phyloP scores from a whole-genome alignment of 1,284 basidiomycete species.

The Heterobasidion parviporum region DNA sequence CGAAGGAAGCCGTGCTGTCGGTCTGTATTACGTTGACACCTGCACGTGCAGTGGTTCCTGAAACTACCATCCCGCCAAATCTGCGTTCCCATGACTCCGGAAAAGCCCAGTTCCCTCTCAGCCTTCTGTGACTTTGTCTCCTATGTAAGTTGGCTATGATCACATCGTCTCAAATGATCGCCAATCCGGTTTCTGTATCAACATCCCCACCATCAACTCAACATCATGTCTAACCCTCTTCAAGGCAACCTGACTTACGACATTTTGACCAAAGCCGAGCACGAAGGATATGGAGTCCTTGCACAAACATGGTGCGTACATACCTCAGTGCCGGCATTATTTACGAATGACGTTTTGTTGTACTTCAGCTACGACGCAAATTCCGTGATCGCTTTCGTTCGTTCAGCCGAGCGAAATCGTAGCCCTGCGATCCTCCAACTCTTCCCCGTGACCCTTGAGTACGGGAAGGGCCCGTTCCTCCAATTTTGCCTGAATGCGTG shows the following conservation, averaged over 20 bases:
- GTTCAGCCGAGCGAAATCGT: slow-evolving; percentile 34
- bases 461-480: slow-evolving; percentile 38
- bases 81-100: too few species aligned
- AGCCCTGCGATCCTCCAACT: slow-evolving; percentile 39
- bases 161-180: too few species aligned
- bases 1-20: too few species aligned
- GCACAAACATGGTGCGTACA: slow-evolving; percentile 33
- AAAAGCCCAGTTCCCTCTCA: too few species aligned
- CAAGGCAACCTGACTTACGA: slow-evolving; percentile 29
- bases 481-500: slow-evolving; percentile 37
- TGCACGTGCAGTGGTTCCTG: too few species aligned
- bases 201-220: too few species aligned
- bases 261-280: slow-evolving; percentile 34
- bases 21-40: too few species aligned
- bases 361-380: slow-evolving; percentile 34
- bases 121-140: too few species aligned
- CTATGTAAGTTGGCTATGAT: too few species aligned
- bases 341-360: background rate
- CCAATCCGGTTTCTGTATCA: too few species aligned
- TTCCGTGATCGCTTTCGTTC: slow-evolving; percentile 35
- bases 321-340: background rate
- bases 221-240: background rate
- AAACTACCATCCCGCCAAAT: too few species aligned
- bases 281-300: slow-evolving; percentile 36
- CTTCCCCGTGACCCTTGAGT: slow-evolving; percentile 38